phyloP scores from a whole-genome alignment of 306 rosid species.

The Fragaria ananassa region DNA sequence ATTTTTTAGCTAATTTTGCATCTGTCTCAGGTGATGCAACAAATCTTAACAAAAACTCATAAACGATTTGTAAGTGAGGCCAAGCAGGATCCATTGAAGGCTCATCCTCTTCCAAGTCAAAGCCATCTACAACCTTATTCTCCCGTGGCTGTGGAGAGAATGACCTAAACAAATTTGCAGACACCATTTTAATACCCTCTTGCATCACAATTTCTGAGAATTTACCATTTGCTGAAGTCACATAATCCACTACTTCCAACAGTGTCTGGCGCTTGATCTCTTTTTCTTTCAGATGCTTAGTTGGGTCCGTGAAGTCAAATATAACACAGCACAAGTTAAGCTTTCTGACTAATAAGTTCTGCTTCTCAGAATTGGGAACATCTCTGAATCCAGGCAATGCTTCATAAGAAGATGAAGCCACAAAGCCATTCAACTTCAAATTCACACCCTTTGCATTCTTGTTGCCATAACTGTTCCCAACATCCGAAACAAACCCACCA shows the following conservation, averaged over 20 bases:
- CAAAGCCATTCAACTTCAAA: slow-evolving; percentile 48
- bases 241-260: slow-evolving; percentile 69
- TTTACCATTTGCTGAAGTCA: slow-evolving; percentile 58
- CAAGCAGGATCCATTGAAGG: slow-evolving; percentile 80
- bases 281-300: slow-evolving; percentile 64
- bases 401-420: slow-evolving; percentile 44
- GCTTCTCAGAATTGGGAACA: slow-evolving; percentile 71
- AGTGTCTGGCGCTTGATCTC: slow-evolving; percentile 67
- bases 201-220: slow-evolving; percentile 58
- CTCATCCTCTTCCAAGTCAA: slow-evolving; percentile 86
- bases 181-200: slow-evolving; percentile 65
- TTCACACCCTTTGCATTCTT: slow-evolving; percentile 32
- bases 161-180: slow-evolving; percentile 62
- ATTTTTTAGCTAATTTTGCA: slow-evolving; percentile 69
- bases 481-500: slow-evolving; percentile 30
- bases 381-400: slow-evolving; percentile 64
- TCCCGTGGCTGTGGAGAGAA: slow-evolving; percentile 71
- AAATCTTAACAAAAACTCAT: slow-evolving; percentile 68
- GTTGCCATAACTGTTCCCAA: slow-evolving; percentile 42
- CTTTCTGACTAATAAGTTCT: slow-evolving; percentile 53
- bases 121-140: slow-evolving; percentile 51
- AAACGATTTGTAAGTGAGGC: slow-evolving; percentile 82
- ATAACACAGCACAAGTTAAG: slow-evolving; percentile 59
- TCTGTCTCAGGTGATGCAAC: slow-evolving; percentile 74
- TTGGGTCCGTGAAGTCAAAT: slow-evolving; percentile 71